phyloP scores from a whole-genome alignment of 2,329 filamentous ascomycete species.

The Exophiala xenobiotica region DNA sequence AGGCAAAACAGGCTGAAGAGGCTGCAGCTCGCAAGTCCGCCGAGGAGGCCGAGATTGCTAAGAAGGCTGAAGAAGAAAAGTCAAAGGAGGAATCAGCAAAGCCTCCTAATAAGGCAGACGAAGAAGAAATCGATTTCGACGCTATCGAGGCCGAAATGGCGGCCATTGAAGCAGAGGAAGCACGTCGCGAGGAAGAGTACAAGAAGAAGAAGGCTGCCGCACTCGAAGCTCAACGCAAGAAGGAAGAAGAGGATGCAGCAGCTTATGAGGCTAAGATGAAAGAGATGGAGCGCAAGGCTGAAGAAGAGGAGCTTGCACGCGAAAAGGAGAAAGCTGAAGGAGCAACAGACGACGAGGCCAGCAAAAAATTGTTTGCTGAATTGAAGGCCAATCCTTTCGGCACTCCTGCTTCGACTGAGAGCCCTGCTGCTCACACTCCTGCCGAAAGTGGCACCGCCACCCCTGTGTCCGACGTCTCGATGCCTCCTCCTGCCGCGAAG shows the following conservation, averaged over 20 bases:
- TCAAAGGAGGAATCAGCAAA: slow-evolving; percentile 7
- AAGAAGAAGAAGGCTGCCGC: slow-evolving; percentile 77
- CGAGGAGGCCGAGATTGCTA: slow-evolving; percentile 39
- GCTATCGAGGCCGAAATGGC: slow-evolving; percentile 49
- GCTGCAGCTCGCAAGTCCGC: slow-evolving; percentile 42
- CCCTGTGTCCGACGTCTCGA: slow-evolving; percentile 45
- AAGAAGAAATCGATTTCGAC: slow-evolving; percentile 47
- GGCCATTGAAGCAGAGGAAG: slow-evolving; percentile 48
- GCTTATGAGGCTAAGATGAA: slow-evolving; percentile 50
- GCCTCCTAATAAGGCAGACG: slow-evolving; percentile 34
- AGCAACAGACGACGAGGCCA: slow-evolving; percentile 34
- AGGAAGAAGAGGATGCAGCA: slow-evolving; percentile 47
- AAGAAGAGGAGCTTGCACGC: slow-evolving; percentile 47
- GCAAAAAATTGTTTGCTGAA: slow-evolving; percentile 43
- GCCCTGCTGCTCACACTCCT: slow-evolving; percentile 38
- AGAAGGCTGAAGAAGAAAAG: slow-evolving; percentile 23
- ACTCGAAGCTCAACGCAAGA: slow-evolving; percentile 54
- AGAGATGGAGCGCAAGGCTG: slow-evolving; percentile 48
- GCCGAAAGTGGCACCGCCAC: slow-evolving; percentile 48
- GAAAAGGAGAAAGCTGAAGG: slow-evolving; percentile 42
- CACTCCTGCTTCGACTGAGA: slow-evolving; percentile 32
- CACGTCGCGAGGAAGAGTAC: slow-evolving; percentile 46
- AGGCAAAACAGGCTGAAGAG: too few species aligned
- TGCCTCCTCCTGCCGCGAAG: slow-evolving; percentile 54
- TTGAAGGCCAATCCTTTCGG: slow-evolving; percentile 43